phyloP scores from a whole-genome alignment of 2,329 filamentous ascomycete genomes.

The Fusarium sp. region DNA sequence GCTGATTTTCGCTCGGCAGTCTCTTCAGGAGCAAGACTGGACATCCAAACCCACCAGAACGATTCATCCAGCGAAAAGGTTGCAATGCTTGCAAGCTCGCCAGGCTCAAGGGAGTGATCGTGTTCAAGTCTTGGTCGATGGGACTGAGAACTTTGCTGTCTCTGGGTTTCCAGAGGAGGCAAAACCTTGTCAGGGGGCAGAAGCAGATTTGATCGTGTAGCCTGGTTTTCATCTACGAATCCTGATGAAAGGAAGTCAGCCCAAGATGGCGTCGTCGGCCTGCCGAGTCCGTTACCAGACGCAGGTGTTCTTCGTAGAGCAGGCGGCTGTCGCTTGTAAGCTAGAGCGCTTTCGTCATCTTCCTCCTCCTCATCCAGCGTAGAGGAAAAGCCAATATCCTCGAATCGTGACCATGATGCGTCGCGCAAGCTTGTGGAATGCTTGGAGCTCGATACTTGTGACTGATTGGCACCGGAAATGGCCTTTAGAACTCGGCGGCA shows the following conservation, averaged over 20 bases:
- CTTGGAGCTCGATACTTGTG: slow-evolving; percentile 78
- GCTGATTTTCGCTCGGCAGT: slow-evolving; percentile 87
- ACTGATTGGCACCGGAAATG: slow-evolving; percentile 91
- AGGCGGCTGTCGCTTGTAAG: slow-evolving; percentile 56
- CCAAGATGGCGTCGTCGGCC: slow-evolving; percentile 97
- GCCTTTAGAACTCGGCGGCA: slow-evolving; percentile 91
- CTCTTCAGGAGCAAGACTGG: slow-evolving; percentile 92
- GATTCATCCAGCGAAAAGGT: slow-evolving; percentile 90
- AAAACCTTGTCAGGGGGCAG: slow-evolving; percentile 94
- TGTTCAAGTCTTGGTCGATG: slow-evolving; percentile 81
- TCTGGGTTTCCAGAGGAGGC: slow-evolving; percentile 82
- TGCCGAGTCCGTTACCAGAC: slow-evolving; percentile 77
- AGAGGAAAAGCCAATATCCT: slow-evolving; percentile 91
- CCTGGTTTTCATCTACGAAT: slow-evolving; percentile 84
- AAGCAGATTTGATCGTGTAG: slow-evolving; percentile 74
- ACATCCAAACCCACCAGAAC: slow-evolving; percentile 99
- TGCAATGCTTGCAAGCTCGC: slow-evolving; percentile 93
- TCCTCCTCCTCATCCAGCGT: slow-evolving; percentile 79
- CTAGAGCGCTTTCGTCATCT: slow-evolving; percentile 68
- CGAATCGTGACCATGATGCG: slow-evolving; percentile 96
- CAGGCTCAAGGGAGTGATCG: slow-evolving; percentile 82
- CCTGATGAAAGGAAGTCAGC: slow-evolving; percentile 97
- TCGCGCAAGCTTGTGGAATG: slow-evolving; percentile 82
- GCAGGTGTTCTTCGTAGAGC: slow-evolving; percentile 76
- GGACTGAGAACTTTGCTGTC: slow-evolving; percentile 89